Conservation (phyloP, 257 asterid species). For the Marsdenia floribunda region DNA sequence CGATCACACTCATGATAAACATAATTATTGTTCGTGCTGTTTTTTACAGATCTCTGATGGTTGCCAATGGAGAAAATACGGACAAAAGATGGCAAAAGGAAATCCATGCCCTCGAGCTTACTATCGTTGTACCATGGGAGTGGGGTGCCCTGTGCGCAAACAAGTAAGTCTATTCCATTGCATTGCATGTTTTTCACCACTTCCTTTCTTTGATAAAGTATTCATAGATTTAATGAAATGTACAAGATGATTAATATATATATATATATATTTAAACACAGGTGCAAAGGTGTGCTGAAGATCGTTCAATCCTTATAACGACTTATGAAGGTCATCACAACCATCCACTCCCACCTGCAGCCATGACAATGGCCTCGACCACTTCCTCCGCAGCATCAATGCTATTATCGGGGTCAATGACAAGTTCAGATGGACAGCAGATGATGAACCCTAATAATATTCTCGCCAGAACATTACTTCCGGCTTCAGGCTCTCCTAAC, state of each 20-base stretch:
- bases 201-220: no score
- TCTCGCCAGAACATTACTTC: conserved; percentile 10
- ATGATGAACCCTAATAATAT: conserved; percentile 9
- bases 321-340: conserved; percentile 49
- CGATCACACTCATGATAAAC: no score
- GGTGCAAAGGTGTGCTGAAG: conserved; percentile 47
- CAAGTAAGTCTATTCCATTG: conserved; percentile 18
- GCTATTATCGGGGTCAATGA: conserved; percentile 37
- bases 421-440: conserved; percentile 23
- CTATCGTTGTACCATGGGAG: conserved; percentile 37
- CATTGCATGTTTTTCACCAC: not conserved
- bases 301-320: conserved; percentile 30
- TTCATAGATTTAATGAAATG: not conserved
- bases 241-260: not conserved
- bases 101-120: conserved; percentile 42
- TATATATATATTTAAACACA: not conserved
- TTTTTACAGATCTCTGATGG: conserved; percentile 24
- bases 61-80: conserved; percentile 47
- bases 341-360: conserved; percentile 50
- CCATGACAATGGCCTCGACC: conserved; percentile 45
- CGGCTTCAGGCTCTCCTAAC: conserved; percentile 12
- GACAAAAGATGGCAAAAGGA: conserved; percentile 39
- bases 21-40: not conserved
- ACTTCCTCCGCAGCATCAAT: conserved; percentile 40
- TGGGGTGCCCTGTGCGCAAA: conserved; percentile 36